Evolutionary conservation across 208 protist species (phyloP).

Genomic region (Trypanosoma platydactyli): DNA sequence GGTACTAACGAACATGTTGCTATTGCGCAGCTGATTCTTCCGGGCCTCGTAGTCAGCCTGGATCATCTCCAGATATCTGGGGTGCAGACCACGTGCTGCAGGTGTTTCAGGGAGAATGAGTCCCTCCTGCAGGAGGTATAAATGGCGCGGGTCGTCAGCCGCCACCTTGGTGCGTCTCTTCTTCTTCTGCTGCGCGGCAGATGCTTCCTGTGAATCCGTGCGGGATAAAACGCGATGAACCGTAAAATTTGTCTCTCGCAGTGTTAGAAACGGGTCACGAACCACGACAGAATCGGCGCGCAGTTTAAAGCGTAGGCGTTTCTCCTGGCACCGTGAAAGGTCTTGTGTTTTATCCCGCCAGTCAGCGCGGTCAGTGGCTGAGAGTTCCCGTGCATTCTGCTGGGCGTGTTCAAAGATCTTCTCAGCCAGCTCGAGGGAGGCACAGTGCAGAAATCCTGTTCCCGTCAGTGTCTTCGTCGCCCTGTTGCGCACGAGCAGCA

Average conservation of each 20-base stretch:
- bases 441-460: slow-evolving; percentile 88
- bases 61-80: slow-evolving; percentile 84
- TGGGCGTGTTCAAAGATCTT: slow-evolving; percentile 82
- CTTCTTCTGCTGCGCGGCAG: slow-evolving; percentile 80
- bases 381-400: slow-evolving; percentile 86
- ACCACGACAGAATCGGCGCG: slow-evolving; percentile 58
- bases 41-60: slow-evolving; percentile 79
- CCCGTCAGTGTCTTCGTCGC: slow-evolving; percentile 69
- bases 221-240: slow-evolving; percentile 81
- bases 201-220: slow-evolving; percentile 78
- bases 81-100: slow-evolving; percentile 76
- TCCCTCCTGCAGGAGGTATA: slow-evolving; percentile 89
- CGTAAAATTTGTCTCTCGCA: slow-evolving; percentile 86
- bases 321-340: slow-evolving; percentile 82
- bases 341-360: slow-evolving; percentile 69
- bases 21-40: slow-evolving; percentile 85
- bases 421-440: slow-evolving; percentile 55
- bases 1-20: slow-evolving; percentile 91
- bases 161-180: slow-evolving; percentile 90
- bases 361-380: slow-evolving; percentile 58
- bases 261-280: slow-evolving; percentile 80
- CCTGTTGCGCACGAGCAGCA: slow-evolving; percentile 84
- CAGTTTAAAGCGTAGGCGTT: slow-evolving; percentile 76
- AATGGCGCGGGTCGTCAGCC: slow-evolving; percentile 85
- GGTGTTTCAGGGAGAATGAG: slow-evolving; percentile 76